Conservation (phyloP, 2,329 filamentous ascomycete genomes). For the Pleurostoma richardsiae region DNA sequence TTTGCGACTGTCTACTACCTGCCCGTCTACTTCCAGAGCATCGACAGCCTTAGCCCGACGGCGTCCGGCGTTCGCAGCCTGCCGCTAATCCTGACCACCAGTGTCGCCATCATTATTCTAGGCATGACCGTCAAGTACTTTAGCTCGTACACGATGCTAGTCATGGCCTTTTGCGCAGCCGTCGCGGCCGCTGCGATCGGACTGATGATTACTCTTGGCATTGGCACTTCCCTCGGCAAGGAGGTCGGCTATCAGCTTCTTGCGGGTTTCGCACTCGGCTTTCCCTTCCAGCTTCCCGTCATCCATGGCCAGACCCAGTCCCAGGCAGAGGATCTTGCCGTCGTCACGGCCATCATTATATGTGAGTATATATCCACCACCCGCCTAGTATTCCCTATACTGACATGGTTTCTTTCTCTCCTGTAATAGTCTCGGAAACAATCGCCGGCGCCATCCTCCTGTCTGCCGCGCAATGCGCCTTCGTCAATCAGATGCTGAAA, state of each 20-base stretch:
- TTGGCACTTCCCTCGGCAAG: conserved; percentile 14
- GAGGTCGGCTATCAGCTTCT: conserved; percentile 40
- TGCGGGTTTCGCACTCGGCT: conserved; percentile 33
- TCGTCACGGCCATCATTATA: conserved; percentile 26
- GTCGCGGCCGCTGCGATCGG: conserved; percentile 25
- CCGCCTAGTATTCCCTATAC: neutral
- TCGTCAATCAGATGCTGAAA: conserved; percentile 22
- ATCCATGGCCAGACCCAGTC: conserved; percentile 22
- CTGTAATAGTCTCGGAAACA: conserved; percentile 27
- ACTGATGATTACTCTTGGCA: conserved; percentile 21
- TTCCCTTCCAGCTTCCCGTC: conserved; percentile 33
- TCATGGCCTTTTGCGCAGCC: conserved; percentile 28
- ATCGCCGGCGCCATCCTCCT: conserved; percentile 40
- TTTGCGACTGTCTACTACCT: conserved; percentile 36
- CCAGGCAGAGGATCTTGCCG: conserved; percentile 22
- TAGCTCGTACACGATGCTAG: conserved; percentile 17
- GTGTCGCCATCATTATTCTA: conserved; percentile 20
- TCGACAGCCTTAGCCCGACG: conserved; percentile 26
- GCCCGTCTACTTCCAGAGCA: conserved; percentile 40
- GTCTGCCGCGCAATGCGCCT: conserved; percentile 26
- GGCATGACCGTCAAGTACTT: conserved; percentile 19
- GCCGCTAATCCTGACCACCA: conserved; percentile 24
- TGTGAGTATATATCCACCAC: conserved; percentile 16
- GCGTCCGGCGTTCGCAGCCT: conserved; percentile 26
- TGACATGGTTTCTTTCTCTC: conserved; percentile 9